Conservation (phyloP, 2,329 filamentous ascomycete genomes). For the Colletotrichum lini region DNA sequence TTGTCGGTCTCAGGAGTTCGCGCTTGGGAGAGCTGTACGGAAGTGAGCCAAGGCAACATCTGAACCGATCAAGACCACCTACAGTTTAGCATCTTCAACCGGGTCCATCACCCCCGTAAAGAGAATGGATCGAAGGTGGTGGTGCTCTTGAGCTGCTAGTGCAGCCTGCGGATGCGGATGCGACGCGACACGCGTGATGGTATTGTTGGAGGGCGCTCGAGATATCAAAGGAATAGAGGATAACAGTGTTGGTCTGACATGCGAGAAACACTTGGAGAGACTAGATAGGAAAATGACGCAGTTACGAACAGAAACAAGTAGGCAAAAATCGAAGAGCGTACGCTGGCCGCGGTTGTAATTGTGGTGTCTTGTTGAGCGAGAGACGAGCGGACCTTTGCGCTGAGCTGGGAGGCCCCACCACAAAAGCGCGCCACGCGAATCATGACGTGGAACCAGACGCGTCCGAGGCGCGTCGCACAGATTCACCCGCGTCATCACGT, state of each 20-base stretch:
- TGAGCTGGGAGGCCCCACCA: not conserved
- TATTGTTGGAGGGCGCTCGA: not conserved
- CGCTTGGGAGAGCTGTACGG: not conserved
- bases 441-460: constrained; percentile 11
- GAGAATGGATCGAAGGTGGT: not conserved
- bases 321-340: not conserved
- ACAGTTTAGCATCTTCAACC: not conserved
- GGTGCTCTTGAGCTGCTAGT: no score
- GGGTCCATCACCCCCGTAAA: constrained; percentile 11
- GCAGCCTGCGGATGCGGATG: not conserved
- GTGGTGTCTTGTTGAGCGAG: not conserved
- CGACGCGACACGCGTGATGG: constrained; percentile 17
- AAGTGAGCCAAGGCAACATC: not conserved
- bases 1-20: not conserved
- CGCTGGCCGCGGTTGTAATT: not conserved
- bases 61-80: not conserved
- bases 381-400: no score
- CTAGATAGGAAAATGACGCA: not conserved
- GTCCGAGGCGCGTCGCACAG: not conserved
- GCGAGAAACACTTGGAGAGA: not conserved
- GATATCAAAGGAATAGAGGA: not conserved
- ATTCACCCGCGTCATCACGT: constrained; percentile 13
- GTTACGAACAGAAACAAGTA: not conserved
- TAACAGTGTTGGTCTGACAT: not conserved
- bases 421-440: constrained; percentile 2